phyloP scores from a whole-genome alignment of 257 asterid species.

The Solanum commersonii region DNA sequence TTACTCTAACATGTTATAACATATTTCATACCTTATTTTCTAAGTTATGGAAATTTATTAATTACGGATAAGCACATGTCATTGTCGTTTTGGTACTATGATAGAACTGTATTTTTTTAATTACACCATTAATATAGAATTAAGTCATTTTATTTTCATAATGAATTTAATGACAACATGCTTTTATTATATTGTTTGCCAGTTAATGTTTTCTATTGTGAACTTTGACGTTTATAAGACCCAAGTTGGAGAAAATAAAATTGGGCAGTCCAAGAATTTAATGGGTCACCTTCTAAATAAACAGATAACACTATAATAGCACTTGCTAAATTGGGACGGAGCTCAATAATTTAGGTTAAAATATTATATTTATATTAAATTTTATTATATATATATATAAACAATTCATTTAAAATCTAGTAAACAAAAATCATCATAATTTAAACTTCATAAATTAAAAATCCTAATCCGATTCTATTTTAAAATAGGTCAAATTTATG shows the following conservation, averaged over 20 bases:
- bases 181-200: background rate
- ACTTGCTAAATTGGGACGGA: background rate
- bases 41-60: background rate
- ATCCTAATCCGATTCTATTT: accelerated
- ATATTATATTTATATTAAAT: background rate
- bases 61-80: background rate
- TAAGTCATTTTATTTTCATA: background rate
- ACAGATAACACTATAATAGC: background rate
- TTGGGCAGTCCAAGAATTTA: background rate
- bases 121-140: background rate
- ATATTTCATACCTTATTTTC: background rate
- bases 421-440: background rate
- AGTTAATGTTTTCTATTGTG: background rate
- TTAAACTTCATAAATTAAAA: background rate
- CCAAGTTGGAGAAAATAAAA: background rate
- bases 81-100: background rate
- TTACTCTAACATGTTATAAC: background rate
- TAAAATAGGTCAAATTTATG: background rate
- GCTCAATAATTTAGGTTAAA: background rate
- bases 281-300: background rate
- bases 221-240: background rate
- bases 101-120: background rate
- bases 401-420: too few species aligned
- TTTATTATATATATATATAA: too few species aligned
- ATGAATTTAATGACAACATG: background rate